phyloP scores from a whole-genome alignment of 257 asterid species.

The Cruciata laevipes region DNA sequence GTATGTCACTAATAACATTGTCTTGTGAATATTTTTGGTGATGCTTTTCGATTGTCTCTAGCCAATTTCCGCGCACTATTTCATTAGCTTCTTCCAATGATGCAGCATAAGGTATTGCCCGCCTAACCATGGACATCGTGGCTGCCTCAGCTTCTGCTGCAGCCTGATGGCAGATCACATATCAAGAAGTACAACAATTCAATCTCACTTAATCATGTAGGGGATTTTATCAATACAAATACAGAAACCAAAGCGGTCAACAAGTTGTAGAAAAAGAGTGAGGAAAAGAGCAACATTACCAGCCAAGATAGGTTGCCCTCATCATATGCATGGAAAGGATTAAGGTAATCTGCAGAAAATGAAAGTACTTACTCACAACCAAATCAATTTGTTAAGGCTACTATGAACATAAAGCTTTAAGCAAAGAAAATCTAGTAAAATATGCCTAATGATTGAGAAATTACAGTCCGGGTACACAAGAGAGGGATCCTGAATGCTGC shows the following conservation, averaged over 20 bases:
- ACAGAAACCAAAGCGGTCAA: too few species aligned
- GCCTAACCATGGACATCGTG: conserved; percentile 77
- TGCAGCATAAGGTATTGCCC: conserved; percentile 72
- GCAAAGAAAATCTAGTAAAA: not conserved
- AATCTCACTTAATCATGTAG: not conserved
- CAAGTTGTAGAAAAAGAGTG: not conserved
- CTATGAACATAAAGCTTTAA: not conserved
- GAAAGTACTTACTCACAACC: not conserved
- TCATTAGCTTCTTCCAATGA: conserved; percentile 79
- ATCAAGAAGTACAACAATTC: not conserved
- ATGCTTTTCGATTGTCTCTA: conserved; percentile 66
- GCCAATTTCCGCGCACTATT: conserved; percentile 91
- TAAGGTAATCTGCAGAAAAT: conserved; percentile 66
- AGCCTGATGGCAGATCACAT: conserved; percentile 43
- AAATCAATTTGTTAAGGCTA: not conserved
- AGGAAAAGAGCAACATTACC: conserved; percentile 38
- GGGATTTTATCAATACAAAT: not conserved
- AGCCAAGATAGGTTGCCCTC: conserved; percentile 98
- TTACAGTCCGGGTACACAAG: conserved; percentile 85
- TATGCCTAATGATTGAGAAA: conserved; percentile 10
- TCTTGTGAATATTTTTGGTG: conserved; percentile 44
- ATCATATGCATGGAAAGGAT: conserved; percentile 90
- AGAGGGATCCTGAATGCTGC: conserved; percentile 50
- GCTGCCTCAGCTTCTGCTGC: conserved; percentile 99
- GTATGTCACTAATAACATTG: conserved; percentile 41